phyloP scores from a whole-genome alignment of 352 stramenopile species.

The Pythium oligandrum region DNA sequence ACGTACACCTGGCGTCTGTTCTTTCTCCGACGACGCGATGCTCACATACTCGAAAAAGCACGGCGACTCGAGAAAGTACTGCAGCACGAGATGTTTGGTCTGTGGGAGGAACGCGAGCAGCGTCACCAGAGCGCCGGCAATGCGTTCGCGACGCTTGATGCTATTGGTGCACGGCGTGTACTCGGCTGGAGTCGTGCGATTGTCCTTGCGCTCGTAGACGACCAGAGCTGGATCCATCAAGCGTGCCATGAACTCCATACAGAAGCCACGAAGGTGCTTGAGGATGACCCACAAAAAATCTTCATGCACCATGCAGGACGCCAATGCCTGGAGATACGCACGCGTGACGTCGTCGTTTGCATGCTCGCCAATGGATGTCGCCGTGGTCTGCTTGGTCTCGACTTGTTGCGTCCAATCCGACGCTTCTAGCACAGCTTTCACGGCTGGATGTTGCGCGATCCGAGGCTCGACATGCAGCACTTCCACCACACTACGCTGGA shows the following conservation, averaged over 20 bases:
- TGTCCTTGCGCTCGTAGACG: constrained; percentile 30
- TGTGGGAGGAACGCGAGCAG: constrained; percentile 53
- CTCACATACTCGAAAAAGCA: constrained; percentile 78
- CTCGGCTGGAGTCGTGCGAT: constrained; percentile 6
- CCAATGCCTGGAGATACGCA: constrained; percentile 47
- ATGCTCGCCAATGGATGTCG: neutral
- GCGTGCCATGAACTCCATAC: constrained; percentile 63
- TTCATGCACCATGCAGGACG: constrained; percentile 43
- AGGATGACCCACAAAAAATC: constrained; percentile 43
- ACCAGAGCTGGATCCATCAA: constrained; percentile 44
- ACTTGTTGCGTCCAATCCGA: constrained; percentile 9
- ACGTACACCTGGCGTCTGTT: constrained; percentile 20
- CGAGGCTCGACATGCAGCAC: constrained; percentile 17
- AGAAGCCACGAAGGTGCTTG: constrained; percentile 61
- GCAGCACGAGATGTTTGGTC: constrained; percentile 47
- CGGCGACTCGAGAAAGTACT: constrained; percentile 55
- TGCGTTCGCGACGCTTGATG: constrained; percentile 42
- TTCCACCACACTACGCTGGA: constrained; percentile 19
- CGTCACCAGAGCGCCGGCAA: constrained; percentile 47
- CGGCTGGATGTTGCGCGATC: constrained; percentile 34
- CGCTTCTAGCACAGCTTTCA: constrained; percentile 19
- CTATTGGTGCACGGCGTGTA: constrained; percentile 29
- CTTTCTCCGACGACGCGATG: constrained; percentile 27
- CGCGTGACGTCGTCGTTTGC: constrained; percentile 5
- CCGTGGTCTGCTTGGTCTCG: neutral